Evolutionary conservation across 495 filamentous ascomycete genomes (phyloP), one percentile per base, ranked within the genome.

Genomic region (Umbilicaria muhlenbergii): DNA sequence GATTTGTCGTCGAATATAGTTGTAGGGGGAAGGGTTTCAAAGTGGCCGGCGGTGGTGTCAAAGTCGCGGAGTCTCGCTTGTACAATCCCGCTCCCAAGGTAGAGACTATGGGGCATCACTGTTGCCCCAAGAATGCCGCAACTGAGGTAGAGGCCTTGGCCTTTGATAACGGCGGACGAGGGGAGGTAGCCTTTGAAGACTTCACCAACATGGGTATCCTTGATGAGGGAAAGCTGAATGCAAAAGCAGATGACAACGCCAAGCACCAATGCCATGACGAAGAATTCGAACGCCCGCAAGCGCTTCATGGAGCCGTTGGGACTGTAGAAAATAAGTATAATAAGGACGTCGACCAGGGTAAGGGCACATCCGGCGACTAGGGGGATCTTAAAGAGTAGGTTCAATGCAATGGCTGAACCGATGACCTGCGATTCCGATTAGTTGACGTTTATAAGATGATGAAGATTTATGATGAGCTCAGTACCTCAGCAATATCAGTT

Each of bases 61-160:
- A 81, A 94, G 36, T 89, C 80, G 41, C 72, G 71, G 3, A 94
- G 75, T 8, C 87, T 79, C 10, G 82, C 66, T 58, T 94, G 84
- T 0, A 93, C 84, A 38, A 93, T 80, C 11, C 86, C 87, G 38
- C 79, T 85, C n/a, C 87, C 87, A 6, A 94, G 71, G 52, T 86
- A 94, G 24, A 94, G 70, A 39, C 79, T 84, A 59, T 94, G 87
- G 4, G 87, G 87, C 87, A 94, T 94, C 17, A 94, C 86, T 2
- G 87, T 94, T 13, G 87, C 87, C 17, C 87, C 87, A 11, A 94
- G 71, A 50, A 94, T 94, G 44, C 86, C 87, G 54, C 87, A 94
- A 42, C 84, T 81, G 60, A 91, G 83, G 62, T 89, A 94, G 12
- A 94, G 60, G 24, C 83, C 78, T 56, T 76, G 51, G 0, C 73